phyloP scores from a whole-genome alignment of 2,329 filamentous ascomycete species.

The Pestalotiopsis sp. region DNA sequence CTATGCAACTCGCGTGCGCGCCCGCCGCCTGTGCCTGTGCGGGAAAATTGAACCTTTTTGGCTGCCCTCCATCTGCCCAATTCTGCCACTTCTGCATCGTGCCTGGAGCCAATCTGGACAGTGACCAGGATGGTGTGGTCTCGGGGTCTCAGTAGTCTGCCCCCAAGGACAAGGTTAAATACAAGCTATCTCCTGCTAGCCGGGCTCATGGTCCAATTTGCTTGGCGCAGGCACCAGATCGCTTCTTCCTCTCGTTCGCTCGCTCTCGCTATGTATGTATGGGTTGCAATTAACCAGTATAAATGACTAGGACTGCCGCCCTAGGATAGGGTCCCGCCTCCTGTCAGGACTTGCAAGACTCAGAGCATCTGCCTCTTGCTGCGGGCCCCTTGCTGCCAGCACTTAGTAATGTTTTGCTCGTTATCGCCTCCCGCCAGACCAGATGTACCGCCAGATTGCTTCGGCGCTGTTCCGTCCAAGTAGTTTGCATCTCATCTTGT shows the following conservation, averaged over 20 bases:
- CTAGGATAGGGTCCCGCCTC: not conserved
- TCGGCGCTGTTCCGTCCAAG: not conserved
- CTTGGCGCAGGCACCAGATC: not conserved
- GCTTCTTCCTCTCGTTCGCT: not conserved
- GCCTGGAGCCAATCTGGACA: not conserved
- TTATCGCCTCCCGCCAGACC: not conserved
- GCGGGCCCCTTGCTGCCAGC: not conserved
- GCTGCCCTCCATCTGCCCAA: not conserved
- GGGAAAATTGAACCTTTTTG: not conserved
- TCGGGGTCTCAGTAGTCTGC: not conserved
- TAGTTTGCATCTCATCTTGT: not conserved
- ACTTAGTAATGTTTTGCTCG: not conserved
- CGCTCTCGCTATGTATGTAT: not conserved
- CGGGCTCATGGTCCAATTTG: not conserved
- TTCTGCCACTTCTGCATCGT: not conserved
- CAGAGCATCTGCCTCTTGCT: not conserved
- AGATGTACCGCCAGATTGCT: not conserved
- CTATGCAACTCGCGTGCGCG: too few species aligned
- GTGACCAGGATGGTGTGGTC: not conserved
- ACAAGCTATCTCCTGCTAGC: slow-evolving; percentile 3
- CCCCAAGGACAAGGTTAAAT: slow-evolving; percentile 5
- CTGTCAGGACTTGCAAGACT: not conserved
- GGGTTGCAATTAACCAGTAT: not conserved
- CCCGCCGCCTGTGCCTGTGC: too few species aligned
- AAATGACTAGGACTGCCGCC: not conserved